A percentile compares a stretch with the other conserved stretches of the same genome.
Conservation (phyloP, 2,329 filamentous ascomycete species). For the Fusarium concolor region DNA sequence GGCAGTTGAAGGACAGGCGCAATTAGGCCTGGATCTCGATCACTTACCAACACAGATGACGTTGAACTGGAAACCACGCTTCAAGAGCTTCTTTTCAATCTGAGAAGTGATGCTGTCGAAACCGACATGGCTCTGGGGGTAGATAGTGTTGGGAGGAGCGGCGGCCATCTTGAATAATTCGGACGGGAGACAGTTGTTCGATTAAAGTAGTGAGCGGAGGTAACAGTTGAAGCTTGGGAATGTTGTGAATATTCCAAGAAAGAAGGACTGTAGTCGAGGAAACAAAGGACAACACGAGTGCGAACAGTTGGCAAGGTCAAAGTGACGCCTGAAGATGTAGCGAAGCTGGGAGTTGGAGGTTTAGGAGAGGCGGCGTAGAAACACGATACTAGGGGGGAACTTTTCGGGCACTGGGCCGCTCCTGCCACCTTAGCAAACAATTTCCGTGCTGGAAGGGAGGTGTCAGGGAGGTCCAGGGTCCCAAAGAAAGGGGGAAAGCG, state of each 20-base stretch:
- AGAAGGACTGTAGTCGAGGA: slow-evolving; percentile 37
- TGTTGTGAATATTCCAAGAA: slow-evolving; percentile 47
- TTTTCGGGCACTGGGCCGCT: slow-evolving; percentile 54
- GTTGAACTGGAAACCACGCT: slow-evolving; percentile 99
- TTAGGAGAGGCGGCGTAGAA: slow-evolving; percentile 45
- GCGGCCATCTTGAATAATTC: slow-evolving; percentile 60
- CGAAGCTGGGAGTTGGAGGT: slow-evolving; percentile 46
- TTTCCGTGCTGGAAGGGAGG: slow-evolving; percentile 58
- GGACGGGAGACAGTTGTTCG: slow-evolving; percentile 37
- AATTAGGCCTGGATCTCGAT: slow-evolving; percentile 13
- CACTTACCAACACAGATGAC: slow-evolving; percentile 97
- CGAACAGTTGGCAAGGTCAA: slow-evolving; percentile 38
- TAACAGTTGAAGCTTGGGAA: slow-evolving; percentile 46
- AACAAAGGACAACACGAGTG: slow-evolving; percentile 38
- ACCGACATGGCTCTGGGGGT: slow-evolving; percentile 97
- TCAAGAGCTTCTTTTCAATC: slow-evolving; percentile 99
- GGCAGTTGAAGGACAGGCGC: slow-evolving; percentile 16
- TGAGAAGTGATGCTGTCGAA: slow-evolving; percentile 99
- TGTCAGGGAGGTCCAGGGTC: slow-evolving; percentile 52
- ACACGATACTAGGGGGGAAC: slow-evolving; percentile 52
- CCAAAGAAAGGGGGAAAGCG: slow-evolving; percentile 58
- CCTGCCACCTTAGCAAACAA: slow-evolving; percentile 60
- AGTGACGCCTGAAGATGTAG: slow-evolving; percentile 43
- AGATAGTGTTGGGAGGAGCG: slow-evolving; percentile 79
- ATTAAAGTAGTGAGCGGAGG: slow-evolving; percentile 48